phyloP scores from a whole-genome alignment of 2,329 filamentous ascomycete species.

The Colletotrichum sp. region DNA sequence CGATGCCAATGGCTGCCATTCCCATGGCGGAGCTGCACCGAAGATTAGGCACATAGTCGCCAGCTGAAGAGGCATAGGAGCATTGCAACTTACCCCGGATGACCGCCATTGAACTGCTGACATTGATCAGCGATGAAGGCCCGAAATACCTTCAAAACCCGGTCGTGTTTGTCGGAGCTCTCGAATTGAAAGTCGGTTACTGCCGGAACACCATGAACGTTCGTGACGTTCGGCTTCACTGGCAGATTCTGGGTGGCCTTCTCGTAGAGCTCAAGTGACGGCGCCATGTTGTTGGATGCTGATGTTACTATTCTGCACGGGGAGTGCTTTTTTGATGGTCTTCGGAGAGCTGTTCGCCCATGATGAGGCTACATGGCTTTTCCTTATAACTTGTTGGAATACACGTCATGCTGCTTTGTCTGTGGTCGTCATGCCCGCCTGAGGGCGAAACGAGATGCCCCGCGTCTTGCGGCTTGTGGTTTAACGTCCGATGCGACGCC shows the following conservation, averaged over 20 bases:
- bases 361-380: not conserved
- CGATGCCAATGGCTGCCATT: constrained; percentile 65
- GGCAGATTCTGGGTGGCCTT: constrained; percentile 6
- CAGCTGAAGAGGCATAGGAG: too few relatives aligned
- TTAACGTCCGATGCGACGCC: not conserved
- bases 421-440: not conserved
- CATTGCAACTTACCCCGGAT: constrained; percentile 66
- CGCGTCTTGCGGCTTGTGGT: not conserved
- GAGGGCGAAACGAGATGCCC: not conserved
- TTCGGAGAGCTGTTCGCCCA: too few relatives aligned
- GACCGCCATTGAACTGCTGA: constrained; percentile 71
- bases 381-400: not conserved
- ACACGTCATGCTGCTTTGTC: not conserved
- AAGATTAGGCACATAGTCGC: not conserved
- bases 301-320: not conserved
- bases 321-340: not conserved
- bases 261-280: constrained; percentile 12
- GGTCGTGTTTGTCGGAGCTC: constrained; percentile 8
- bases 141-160: constrained; percentile 64
- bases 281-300: constrained; percentile 1
- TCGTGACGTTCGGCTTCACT: constrained; percentile 4
- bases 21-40: constrained; percentile 52
- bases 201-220: not conserved
- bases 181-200: not conserved
- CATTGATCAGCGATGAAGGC: constrained; percentile 70